phyloP scores from a whole-genome alignment of 331 rosid genomes.

The Quercus tomentella region DNA sequence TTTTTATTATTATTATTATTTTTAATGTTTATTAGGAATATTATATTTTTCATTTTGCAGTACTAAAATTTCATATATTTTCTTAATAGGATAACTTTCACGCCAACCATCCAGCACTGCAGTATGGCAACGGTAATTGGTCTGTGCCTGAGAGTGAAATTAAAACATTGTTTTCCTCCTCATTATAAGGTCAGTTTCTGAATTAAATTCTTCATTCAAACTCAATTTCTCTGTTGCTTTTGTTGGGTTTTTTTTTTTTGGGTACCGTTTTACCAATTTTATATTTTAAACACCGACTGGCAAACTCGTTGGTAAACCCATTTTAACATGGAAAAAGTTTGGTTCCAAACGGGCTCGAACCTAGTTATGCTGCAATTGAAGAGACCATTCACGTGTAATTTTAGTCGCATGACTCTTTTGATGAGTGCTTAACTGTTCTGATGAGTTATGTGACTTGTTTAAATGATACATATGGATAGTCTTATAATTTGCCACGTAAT shows the following conservation, averaged over 20 bases:
- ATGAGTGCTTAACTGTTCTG: no score
- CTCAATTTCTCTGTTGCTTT: background rate
- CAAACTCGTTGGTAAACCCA: background rate
- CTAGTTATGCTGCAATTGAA: no score
- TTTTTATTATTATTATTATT: no score
- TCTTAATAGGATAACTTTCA: slow-evolving; percentile 76
- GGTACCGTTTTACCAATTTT: background rate
- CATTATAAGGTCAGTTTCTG: slow-evolving; percentile 69
- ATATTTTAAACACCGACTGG: background rate
- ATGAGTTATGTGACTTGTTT: no score
- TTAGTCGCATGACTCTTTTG: no score
- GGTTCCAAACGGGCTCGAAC: no score
- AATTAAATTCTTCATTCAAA: background rate
- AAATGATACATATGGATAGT: no score
- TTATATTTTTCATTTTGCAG: background rate
- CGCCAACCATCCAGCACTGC: slow-evolving; percentile 95
- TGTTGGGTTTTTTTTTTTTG: background rate
- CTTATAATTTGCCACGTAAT: no score
- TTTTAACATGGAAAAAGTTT: no score
- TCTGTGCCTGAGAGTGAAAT: slow-evolving; percentile 87
- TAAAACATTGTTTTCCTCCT: slow-evolving; percentile 77
- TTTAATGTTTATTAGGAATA: no score
- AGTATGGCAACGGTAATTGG: slow-evolving; percentile 98
- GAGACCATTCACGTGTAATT: no score
- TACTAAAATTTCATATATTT: background rate